A percentile compares a stretch with the other conserved stretches of the same genome.
Conservation (phyloP, 768 basidiomycete species). For the Kwoniella sp. region DNA sequence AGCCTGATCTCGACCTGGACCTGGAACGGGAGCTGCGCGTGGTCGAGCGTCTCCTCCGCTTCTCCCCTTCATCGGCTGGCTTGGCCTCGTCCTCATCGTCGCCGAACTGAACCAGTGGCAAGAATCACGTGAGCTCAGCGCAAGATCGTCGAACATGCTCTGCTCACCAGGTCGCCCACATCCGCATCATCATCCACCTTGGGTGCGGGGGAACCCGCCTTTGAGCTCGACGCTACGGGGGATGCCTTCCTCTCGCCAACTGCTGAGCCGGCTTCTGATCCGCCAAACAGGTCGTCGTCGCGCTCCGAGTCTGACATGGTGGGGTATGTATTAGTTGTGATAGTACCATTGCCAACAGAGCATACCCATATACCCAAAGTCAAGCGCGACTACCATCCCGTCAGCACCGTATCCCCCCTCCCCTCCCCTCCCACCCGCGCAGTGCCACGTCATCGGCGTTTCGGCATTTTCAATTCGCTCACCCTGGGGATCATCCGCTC, state of each 20-base stretch:
- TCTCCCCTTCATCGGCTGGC: conserved; percentile 11
- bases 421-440: not conserved
- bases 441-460: conserved; percentile 15
- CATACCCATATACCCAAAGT: too few relatives aligned
- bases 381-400: too few relatives aligned
- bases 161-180: conserved; percentile 21
- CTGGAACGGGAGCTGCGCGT: conserved; percentile 4
- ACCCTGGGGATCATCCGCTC: not conserved
- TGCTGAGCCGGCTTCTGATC: conserved; percentile 21
- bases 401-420: too few relatives aligned
- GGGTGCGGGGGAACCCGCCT: conserved; percentile 8
- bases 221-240: conserved; percentile 26
- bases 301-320: conserved; percentile 33
- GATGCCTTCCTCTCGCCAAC: conserved; percentile 9
- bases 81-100: conserved; percentile 34
- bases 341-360: too few relatives aligned
- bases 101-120: conserved; percentile 19
- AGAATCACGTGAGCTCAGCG: not conserved
- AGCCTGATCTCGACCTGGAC: conserved; percentile 10
- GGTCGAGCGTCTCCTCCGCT: conserved; percentile 14
- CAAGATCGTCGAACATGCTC: not conserved
- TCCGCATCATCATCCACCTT: conserved; percentile 10
- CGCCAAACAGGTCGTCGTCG: conserved; percentile 39
- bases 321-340: too few relatives aligned
- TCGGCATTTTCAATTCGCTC: conserved; percentile 17